Conservation (phyloP, 305 asterid genomes). For the Fraxinus paxiana region DNA sequence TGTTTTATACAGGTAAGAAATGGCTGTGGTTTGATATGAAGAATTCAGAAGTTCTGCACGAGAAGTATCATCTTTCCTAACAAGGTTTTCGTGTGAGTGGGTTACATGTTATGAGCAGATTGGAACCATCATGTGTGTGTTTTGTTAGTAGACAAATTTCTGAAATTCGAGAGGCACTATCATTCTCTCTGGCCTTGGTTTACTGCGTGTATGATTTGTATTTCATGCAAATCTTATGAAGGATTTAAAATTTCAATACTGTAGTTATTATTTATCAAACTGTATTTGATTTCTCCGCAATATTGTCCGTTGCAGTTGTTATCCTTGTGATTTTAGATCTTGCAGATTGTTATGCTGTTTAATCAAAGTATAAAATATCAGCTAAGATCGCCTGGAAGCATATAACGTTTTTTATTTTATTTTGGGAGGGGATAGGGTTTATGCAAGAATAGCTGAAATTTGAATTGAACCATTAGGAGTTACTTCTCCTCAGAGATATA, state of each 20-base stretch:
- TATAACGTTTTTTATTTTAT: background rate
- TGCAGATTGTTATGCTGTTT: background rate
- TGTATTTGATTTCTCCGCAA: background rate
- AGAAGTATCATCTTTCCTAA: background rate
- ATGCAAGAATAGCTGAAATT: background rate
- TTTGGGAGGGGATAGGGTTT: background rate
- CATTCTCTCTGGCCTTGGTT: background rate
- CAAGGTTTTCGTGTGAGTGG: slow-evolving; percentile 14
- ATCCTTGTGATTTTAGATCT: background rate
- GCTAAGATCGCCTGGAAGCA: background rate
- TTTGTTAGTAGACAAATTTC: background rate
- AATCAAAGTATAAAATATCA: background rate
- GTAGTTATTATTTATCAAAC: background rate
- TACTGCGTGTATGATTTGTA: background rate
- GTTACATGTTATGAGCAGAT: slow-evolving; percentile 4
- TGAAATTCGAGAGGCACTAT: slow-evolving; percentile 10
- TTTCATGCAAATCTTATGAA: background rate
- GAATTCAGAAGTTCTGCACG: slow-evolving; percentile 16
- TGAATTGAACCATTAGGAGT: background rate
- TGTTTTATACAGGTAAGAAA: slow-evolving; percentile 32
- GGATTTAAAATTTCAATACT: background rate
- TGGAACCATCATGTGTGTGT: slow-evolving; percentile 14
- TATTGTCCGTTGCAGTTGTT: background rate
- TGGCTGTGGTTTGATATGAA: background rate
- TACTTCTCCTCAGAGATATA: too few relatives aligned